Evolutionary conservation across 495 filamentous ascomycete species (phyloP), one percentile per base, ranked within the genome.

Genomic region (Lophiotrema nucula): DNA sequence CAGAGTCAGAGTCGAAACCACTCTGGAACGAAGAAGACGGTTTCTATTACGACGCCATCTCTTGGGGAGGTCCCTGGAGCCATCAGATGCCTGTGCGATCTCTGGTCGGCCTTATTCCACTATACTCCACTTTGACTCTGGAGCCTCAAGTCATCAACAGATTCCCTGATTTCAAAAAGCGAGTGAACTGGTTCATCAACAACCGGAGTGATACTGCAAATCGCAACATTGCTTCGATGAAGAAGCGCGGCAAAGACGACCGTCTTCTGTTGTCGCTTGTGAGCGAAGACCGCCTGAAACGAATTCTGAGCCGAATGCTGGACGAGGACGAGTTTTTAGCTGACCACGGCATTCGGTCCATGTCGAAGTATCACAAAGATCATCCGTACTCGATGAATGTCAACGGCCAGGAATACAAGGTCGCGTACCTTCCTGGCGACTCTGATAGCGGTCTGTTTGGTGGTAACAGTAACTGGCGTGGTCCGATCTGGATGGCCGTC

Each of bases 11-110:
- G 69, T 87, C 90, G 55, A 82, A 88, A 57, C 95, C 90, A 21
- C 76, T 97, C 2, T 97, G 92, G 92, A 96, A 95, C 60, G 90
- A 96, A 13, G 79, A 93, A 53, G 92, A 97, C 62, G 87, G 80
- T 22, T 97, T 97, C 79, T 97, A 97, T 77, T 97, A 97, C 72
- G 92, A 97, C 76, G 92, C 92, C 23, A 97, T 97, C 54, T 91
- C 90, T 6, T 96, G 89, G 79, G 92, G 93, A 28, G 90, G 89
- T 6, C 92, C 90, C 25, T 93, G 86, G 84, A 86, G 88, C 28
- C 88, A 96, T 70, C 90, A 96, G 66, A 83, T 97, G 57, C 92
- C 90, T 1, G 88, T 97, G 38, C 77, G 89, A 53, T 96, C 92
- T 3, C 81, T 97, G 15, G 92, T 97, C 23, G 92, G 92, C 4